Base-by-base conservation (phyloP, 148 eudicot species). In the Vaccinium corymbosum region DNA sequence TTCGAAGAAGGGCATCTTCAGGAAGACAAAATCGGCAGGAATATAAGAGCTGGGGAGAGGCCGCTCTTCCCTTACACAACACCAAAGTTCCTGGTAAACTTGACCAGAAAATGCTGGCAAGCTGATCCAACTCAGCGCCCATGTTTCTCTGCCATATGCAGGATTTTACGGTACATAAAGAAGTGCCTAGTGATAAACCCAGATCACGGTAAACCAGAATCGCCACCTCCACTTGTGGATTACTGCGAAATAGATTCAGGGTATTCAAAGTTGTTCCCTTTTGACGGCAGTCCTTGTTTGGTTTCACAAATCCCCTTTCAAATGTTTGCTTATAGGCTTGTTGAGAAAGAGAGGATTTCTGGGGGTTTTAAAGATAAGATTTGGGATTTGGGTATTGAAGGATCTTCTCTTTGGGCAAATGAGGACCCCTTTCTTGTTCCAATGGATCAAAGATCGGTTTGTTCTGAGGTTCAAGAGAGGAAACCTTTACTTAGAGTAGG, bases 61-160 rank as follows among this genome's bases (percentile, higher is more conserved):
- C 95, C 95, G 61, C 85, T 93, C 19, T 93, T 93, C 62, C 94
- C 95, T 0, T 89, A 85, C 80, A 85, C 91, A n/a, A 84, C 91
- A 55, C 93, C 95, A 0, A 93, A 92, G 83, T 89, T 83, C 85
- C 89, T 93, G 17, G 91, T 86, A 32, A 84, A 86, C 78, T 73
- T 93, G 75, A 92, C 90, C 19, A 89, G 81, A 82, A 92, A 76
- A 78, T 93, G 95, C 80, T 93, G 95, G 95, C 93, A 93, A 74
- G 62, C 87, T 13, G 89, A 90, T n/a, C 94, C 95, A 11, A 57
- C 29, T 73, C 89, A 89, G 35, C 87, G 95, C 49, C 95, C 93
- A 7, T 83, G 86, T 81, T 92, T 93, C 88, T 87, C 91, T 14
- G 85, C 94, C 0, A 87, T 93, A 9, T 93, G 92, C 79, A 89